Evolutionary conservation across 371 early-diverging fungal species (phyloP).

Genomic region (Chytridium lagenaria): DNA sequence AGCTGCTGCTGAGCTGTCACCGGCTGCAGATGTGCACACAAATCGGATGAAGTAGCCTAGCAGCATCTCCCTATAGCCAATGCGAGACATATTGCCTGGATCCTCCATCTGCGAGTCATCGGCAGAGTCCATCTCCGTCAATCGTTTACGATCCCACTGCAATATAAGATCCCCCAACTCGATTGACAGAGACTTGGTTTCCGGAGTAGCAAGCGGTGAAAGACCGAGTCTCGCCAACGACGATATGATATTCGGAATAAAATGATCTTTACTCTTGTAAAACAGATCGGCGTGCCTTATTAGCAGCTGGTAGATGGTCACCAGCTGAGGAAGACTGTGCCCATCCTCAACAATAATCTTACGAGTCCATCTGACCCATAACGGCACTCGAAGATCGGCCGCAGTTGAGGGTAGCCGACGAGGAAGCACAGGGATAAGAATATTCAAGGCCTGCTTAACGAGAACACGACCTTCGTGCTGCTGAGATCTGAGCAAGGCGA

Average conservation of each 20-base stretch:
- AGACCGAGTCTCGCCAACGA: constrained; percentile 86
- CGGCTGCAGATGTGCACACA: constrained; percentile 68
- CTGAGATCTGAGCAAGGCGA: constrained; percentile 86
- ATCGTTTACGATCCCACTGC: constrained; percentile 74
- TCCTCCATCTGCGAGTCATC: constrained; percentile 12
- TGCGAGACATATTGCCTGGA: constrained; percentile 1
- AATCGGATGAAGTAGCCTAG: constrained; percentile 77
- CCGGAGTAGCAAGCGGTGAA: constrained; percentile 81
- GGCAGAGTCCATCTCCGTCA: constrained; percentile 15
- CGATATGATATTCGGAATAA: constrained; percentile 86
- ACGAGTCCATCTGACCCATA: constrained; percentile 89
- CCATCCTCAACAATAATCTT: constrained; percentile 90
- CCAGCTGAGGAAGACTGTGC: constrained; percentile 83
- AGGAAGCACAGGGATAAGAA: constrained; percentile 88
- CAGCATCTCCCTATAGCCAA: constrained; percentile 60
- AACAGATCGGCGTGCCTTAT: constrained; percentile 88
- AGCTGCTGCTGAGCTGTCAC: constrained; percentile 58
- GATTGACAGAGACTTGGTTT: constrained; percentile 84
- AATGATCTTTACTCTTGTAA: constrained; percentile 85
- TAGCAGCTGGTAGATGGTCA: constrained; percentile 89
- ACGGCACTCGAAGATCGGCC: constrained; percentile 63
- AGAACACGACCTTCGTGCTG: constrained; percentile 62
- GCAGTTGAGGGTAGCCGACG: constrained; percentile 66
- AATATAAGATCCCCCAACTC: constrained; percentile 90
- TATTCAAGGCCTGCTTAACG: constrained; percentile 93